Evolutionary conservation across 73 alveolate genomes (phyloP), one percentile per base, ranked within the genome.

Genomic region (Paramecium caudatum): DNA sequence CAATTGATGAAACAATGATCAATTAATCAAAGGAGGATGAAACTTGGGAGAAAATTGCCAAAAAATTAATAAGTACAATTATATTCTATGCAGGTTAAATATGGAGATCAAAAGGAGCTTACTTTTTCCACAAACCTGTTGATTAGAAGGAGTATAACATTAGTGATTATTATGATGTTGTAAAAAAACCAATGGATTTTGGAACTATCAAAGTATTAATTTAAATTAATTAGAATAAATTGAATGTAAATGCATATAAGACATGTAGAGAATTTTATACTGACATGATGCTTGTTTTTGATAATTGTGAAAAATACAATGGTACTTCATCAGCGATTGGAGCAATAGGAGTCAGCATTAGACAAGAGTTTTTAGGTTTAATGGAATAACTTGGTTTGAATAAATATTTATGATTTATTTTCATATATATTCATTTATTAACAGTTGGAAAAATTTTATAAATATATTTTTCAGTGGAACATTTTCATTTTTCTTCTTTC

Each of bases 121-220:
- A 95, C 91, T 68, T 96, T 68, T 97, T 97, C 93, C 96, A 96
- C 90, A 94, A 95, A 70, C 99, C 99, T 4, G 99, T 97, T 12
- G 99, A 97, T 90, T 95, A 94, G 4, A 91, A 81, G 41, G 94
- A 94, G 91, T 91, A 92, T 61, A 93, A 95, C 74, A 96, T 97
- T 46, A 96, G 91, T 36, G 98, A 96, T 94, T 97, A 97, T 92
- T 96, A 47, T 82, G 97, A 91, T 34, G 91, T 97, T 36, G 95
- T 97, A 19, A 96, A 96, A 69, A 91, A 91, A 48, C 99, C 99
- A 3, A 97, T 97, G 99, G 99, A 97, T 83, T 92, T 97, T 48
- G 97, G 98, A 23, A 93, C 98, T 21, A 95, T 97, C 68, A 97
- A 96, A 94, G 87, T 78, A 82, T 36, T 55, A 55, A 55, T 48